Evolutionary conservation across 2,329 filamentous ascomycete species (phyloP), one percentile per base, ranked within the genome.

Genomic region (Helicocarpus griseus): DNA sequence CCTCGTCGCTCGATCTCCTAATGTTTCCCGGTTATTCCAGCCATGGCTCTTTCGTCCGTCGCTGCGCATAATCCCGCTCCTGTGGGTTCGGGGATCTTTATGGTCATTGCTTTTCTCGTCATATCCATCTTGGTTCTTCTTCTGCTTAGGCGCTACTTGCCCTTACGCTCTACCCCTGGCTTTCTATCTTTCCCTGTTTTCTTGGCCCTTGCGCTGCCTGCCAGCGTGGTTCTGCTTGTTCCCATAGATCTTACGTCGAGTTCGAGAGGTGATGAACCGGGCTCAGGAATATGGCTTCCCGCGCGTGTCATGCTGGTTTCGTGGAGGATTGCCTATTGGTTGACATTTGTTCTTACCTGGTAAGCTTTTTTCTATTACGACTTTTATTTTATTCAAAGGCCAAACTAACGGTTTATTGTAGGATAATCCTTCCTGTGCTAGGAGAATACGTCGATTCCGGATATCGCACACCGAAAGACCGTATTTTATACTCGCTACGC

Each of bases 241-340:
- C 93, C 93, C 4, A 94, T 98, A 67, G 93, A 98, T 69, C 82
- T 98, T 58, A 90, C 91, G 1, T 95, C 90, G 5, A 91, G 81
- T 64, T 85, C 87, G 21, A 79, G 82, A 45, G 82, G 83, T 48
- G 83, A 86, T 54, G 85, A 86, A 68, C 82, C 80, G 14, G 78
- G 81, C 14, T 80, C 85, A 59, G 93, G 90, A 31, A 87, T 98
- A 63, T 96, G 90, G 88, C 78, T 98, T 31, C 86, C 87, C 4
- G 77, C 86, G 58, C 75, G 83, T 47, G 79, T 90, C 26, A 76
- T 96, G 46, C 75, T 94, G 62, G 88, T 96, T 22, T 85, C 86
- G 53, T 98, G 93, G 93, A 81, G 91, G 64, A 91, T 98, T 57
- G 85, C 86, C 19, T 98, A 98, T 72, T 98, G 93, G 93, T 76